Conservation (phyloP, 2,329 filamentous ascomycete species). For the Neofusicoccum laricinum region DNA sequence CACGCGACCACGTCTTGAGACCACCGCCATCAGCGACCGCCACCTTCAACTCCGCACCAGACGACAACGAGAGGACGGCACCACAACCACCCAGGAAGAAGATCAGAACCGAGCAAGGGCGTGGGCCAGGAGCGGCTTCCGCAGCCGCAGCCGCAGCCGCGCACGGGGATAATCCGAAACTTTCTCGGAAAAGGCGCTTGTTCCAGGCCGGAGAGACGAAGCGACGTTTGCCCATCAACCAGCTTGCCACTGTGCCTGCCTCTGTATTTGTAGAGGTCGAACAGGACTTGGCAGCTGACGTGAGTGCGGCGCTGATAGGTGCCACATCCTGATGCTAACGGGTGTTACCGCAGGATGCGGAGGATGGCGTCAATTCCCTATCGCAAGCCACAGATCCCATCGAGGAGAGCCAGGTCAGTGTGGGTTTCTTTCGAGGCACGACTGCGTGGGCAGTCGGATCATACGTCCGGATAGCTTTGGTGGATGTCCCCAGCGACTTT, state of each 20-base stretch:
- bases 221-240: slow-evolving; percentile 25
- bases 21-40: background rate
- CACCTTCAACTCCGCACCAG: background rate
- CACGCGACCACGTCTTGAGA: background rate
- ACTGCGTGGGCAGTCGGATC: too few relatives aligned
- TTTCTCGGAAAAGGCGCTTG: background rate
- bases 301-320: slow-evolving; percentile 5
- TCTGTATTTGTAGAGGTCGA: background rate
- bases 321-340: background rate
- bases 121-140: background rate
- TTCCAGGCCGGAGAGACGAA: slow-evolving; percentile 14
- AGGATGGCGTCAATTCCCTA: background rate
- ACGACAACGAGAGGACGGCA: background rate
- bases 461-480: too few relatives aligned
- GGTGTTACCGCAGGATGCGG: background rate
- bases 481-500: too few relatives aligned
- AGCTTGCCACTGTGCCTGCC: slow-evolving; percentile 28
- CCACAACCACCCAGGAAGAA: background rate
- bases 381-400: background rate
- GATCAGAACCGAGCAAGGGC: background rate
- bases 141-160: background rate
- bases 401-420: slow-evolving; percentile 1
- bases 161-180: background rate
- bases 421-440: too few relatives aligned
- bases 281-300: slow-evolving; percentile 9